A percentile compares a stretch with the other conserved stretches of the same genome.
Conservation (phyloP, 2,329 filamentous ascomycete species). For the Colletotrichum sp. region DNA sequence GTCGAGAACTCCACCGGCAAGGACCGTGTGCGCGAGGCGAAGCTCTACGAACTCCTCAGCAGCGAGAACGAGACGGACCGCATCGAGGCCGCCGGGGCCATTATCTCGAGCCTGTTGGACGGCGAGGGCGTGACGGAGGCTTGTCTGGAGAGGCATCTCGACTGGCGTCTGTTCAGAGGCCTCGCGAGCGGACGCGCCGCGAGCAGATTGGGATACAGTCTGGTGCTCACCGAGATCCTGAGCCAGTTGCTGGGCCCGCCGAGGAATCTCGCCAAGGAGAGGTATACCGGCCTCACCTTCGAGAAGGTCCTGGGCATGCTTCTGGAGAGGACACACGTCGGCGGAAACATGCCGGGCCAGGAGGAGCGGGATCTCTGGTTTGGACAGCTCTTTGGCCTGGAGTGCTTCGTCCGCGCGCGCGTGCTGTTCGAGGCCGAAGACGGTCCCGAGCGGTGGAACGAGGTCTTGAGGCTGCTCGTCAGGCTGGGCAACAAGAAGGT, state of each 20-base stretch:
- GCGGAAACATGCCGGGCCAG: constrained; percentile 63
- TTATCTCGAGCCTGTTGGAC: constrained; percentile 60
- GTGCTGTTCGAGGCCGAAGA: constrained; percentile 61
- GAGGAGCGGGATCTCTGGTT: constrained; percentile 87
- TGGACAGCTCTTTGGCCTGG: constrained; percentile 85
- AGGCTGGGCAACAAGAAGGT: constrained; percentile 80
- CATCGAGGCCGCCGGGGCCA: constrained; percentile 62
- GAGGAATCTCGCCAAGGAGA: constrained; percentile 42
- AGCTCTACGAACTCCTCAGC: constrained; percentile 65
- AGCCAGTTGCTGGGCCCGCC: constrained; percentile 68
- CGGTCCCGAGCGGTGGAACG: constrained; percentile 64
- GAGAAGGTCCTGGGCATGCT: constrained; percentile 59
- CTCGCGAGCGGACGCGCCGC: constrained; percentile 90
- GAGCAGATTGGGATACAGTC: constrained; percentile 85
- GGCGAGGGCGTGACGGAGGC: constrained; percentile 54
- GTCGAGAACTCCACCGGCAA: constrained; percentile 55
- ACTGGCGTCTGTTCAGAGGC: constrained; percentile 79
- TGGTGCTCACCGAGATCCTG: constrained; percentile 84
- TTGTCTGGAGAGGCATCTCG: constrained; percentile 63
- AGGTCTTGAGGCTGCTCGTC: constrained; percentile 75
- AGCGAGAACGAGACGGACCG: constrained; percentile 63
- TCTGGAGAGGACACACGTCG: constrained; percentile 58
- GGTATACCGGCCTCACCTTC: constrained; percentile 60
- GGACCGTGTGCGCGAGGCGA: constrained; percentile 62
- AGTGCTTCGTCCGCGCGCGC: constrained; percentile 82